A percentile compares a stretch with the other conserved stretches of the same genome.
phyloP scores from a whole-genome alignment of 78 protist species.

The Dictyostelium capitatum region DNA sequence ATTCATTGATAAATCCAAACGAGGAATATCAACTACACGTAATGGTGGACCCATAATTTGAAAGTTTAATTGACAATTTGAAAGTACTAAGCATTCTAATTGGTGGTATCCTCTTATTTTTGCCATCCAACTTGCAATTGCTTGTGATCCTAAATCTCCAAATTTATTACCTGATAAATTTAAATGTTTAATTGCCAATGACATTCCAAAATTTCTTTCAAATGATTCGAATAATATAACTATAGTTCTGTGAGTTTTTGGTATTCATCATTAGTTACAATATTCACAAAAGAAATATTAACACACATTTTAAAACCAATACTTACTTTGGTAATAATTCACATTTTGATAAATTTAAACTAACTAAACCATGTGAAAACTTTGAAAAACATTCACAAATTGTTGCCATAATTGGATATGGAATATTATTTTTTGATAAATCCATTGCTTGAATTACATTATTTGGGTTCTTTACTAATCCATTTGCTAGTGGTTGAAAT shows the following conservation, averaged over 20 bases:
- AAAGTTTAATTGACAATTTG: conserved; percentile 59
- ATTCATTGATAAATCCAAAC: conserved; percentile 58
- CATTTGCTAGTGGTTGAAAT: conserved; percentile 73
- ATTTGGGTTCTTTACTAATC: conserved; percentile 33
- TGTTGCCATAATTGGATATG: conserved; percentile 72
- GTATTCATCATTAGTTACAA: background rate
- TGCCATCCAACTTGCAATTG: conserved; percentile 67
- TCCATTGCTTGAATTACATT: conserved; percentile 52
- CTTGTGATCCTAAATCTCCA: conserved; percentile 72
- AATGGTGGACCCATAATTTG: conserved; percentile 79
- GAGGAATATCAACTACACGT: conserved; percentile 56
- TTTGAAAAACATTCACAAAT: conserved; percentile 75
- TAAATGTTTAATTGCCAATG: conserved; percentile 51
- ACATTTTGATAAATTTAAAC: conserved; percentile 76
- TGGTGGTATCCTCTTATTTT: conserved; percentile 67
- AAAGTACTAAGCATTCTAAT: conserved; percentile 35
- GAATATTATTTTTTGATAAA: conserved; percentile 57
- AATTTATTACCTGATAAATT: conserved; percentile 63
- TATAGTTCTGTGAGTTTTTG: conserved; percentile 17
- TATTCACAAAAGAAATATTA: background rate
- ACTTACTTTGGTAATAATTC: conserved; percentile 78
- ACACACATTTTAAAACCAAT: background rate
- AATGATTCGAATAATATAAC: conserved; percentile 68
- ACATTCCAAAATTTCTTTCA: conserved; percentile 79
- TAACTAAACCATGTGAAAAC: conserved; percentile 69